Evolutionary conservation across 352 stramenopile species (phyloP).

Genomic region (Globisporangium okanoganense): DNA sequence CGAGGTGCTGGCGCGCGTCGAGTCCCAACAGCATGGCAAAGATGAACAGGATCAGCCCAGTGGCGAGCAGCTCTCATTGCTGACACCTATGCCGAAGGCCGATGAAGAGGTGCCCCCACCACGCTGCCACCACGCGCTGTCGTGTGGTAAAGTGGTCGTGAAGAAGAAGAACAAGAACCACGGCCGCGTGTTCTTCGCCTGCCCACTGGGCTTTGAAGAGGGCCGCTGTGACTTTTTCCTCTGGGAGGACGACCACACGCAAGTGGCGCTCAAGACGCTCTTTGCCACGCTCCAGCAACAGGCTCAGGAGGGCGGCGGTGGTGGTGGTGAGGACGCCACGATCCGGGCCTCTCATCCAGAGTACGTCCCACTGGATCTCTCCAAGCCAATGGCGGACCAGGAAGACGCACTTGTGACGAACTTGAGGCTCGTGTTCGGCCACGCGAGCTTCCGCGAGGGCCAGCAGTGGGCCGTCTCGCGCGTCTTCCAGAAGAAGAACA

Average conservation of each 20-base stretch:
- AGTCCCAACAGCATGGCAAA: conserved; percentile 16
- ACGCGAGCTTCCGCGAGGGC: conserved; percentile 70
- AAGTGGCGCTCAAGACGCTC: conserved; percentile 56
- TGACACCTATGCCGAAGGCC: not conserved
- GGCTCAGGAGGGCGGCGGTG: conserved; percentile 1
- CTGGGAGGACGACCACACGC: conserved; percentile 76
- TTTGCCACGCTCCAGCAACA: conserved; percentile 15
- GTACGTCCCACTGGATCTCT: conserved; percentile 53
- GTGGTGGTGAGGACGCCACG: not conserved
- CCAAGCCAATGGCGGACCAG: conserved; percentile 37
- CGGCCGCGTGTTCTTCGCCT: conserved; percentile 67
- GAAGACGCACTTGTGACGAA: conserved; percentile 58
- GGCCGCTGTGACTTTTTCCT: conserved; percentile 82
- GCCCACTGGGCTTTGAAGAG: conserved; percentile 66
- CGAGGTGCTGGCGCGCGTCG: conserved; percentile 41
- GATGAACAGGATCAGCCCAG: not conserved
- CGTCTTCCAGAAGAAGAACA: conserved; percentile 56
- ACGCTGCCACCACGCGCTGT: conserved; percentile 63
- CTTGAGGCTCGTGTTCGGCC: conserved; percentile 81
- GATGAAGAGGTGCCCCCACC: conserved; percentile 27
- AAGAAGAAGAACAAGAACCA: conserved; percentile 88
- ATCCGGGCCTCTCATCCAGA: conserved; percentile 16
- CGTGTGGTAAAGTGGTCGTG: conserved; percentile 55
- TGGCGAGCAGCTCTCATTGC: not conserved
- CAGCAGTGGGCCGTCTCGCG: conserved; percentile 85